Base-by-base conservation (phyloP, 768 basidiomycete genomes). In the Polyporus arcularius region DNA sequence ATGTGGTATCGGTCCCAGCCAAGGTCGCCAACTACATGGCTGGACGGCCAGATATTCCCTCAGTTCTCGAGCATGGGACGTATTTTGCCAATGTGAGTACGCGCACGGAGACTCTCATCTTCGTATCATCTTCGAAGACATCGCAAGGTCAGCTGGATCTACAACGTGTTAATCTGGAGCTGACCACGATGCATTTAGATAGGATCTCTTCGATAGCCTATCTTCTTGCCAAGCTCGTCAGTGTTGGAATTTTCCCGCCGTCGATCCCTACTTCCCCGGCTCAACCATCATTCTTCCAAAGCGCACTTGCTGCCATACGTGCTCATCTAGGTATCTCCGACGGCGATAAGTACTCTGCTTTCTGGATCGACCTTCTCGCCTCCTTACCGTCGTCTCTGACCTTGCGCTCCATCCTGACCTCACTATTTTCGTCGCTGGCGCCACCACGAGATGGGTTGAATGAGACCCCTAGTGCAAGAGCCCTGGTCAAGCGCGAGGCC, bases 21-120 rank as follows among this genome's bases (percentile, higher is more conserved):
- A 93, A 86, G 72, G 84, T 90, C 8, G 87, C 90, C 26, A 97
- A 98, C 74, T 81, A 83, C 2, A 71, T 86, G 38, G 82, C 77
- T 31, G 77, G 75, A 21, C 75, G 76, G 48, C 68, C 67, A 31
- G 68, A 65, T 4, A 67, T 82, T 2, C 88, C 88, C 1, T 60
- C 67, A 16, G 69, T 64, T 16, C 73, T 97, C 47, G 80, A 85
- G 68, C 78, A 85, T 63, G 81, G 80, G 16, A 64, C 67, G 4
- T 92, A 89, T 72, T 83, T 85, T 69, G 77, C 81, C 55, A 67
- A 76, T 46, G 55, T 92, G 28, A 79, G 82, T 62, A 50, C 76
- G 50, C 79, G 87, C 43, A 80, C 76, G 26, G 85, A 92, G 56
- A 67, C 69, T 21, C 73, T 88, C 28, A 72, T 92, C 0, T 67